Base-by-base conservation (phyloP, 1,284 basidiomycete genomes). In the Ustilago loliicola region DNA sequence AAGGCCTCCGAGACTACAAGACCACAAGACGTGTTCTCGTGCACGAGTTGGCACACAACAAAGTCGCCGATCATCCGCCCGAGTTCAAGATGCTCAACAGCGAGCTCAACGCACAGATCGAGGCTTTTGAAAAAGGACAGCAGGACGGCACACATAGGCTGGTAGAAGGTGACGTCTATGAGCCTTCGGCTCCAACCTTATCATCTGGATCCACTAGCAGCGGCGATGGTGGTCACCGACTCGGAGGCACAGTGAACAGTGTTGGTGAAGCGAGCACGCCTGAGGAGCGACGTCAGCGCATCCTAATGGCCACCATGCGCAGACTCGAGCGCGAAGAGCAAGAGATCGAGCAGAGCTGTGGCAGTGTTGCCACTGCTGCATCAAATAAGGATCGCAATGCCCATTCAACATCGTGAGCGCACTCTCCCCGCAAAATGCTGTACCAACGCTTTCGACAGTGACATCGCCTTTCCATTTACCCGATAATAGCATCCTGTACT, bases 1-100 rank as follows among this genome's bases (percentile, higher is more conserved):
- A 82, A 55, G 83, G 83, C 1, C 70, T 83, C 40, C 72, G 81
- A 40, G 80, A 83, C 64, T 85, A 85, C 72, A 77, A 74, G 61
- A 81, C 81, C 21, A 80, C 80, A 11, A 67, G 83, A 32, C 51
- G 72, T 11, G 83, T 85, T 3, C 69, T 85, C 5, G 59, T 85
- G 25, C 83, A 85, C 60, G 83, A 85, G 60, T 52, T 85, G 42
- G 81, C 80, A 4, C 83, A 85, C 66, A 85, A 81, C 72, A 72
- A 65, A 57, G 69, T 85, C 17, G 30, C 65, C 9, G 81, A 79
- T 13, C 83, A 85, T 61, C 81, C 82, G 5, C 76, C 73, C 30
- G 83, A 80, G 53, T 85, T 85, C 70, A 85, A 84, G 60, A 70
- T 76, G 5, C 66, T 85, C 23, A 85, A 85, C 61, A 76, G 72